phyloP scores from a whole-genome alignment of 257 asterid species.

The Solanum sejunctum region DNA sequence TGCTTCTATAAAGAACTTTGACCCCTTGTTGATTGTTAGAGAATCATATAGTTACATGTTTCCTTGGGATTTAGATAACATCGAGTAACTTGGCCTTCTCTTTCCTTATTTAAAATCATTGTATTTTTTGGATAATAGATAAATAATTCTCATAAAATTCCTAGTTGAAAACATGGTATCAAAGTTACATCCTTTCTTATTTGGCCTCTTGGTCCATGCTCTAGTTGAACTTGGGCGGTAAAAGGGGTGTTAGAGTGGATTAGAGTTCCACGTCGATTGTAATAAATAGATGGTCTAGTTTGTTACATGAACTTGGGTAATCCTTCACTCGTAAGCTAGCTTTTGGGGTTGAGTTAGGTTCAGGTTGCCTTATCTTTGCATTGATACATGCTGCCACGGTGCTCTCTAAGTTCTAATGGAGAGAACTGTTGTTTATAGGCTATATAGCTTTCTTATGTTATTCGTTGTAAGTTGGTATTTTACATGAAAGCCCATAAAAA shows the following conservation, averaged over 20 bases:
- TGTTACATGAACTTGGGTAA: not conserved
- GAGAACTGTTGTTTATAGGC: not conserved
- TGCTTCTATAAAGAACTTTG: not conserved
- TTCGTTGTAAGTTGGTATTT: too few species aligned
- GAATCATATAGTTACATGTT: not conserved
- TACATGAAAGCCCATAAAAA: too few species aligned
- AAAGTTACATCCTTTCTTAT: not conserved
- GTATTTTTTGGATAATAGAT: too few species aligned
- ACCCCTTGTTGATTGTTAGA: not conserved
- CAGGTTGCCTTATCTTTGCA: not conserved
- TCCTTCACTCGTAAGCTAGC: not conserved
- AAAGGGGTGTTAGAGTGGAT: not conserved
- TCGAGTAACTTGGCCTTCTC: not conserved
- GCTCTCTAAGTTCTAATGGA: not conserved
- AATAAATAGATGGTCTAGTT: not conserved
- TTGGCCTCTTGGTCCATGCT: not conserved
- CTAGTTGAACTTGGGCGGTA: not conserved
- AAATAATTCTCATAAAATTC: not conserved
- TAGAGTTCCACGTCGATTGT: not conserved
- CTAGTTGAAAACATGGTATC: not conserved
- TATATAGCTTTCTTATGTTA: not conserved
- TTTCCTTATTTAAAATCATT: not conserved
- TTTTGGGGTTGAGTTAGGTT: not conserved
- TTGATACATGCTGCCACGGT: not conserved
- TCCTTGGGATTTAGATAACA: not conserved